Evolutionary conservation across 768 basidiomycete genomes (phyloP), one percentile per base, ranked within the genome.

Genomic region (Pisolithus albus): DNA sequence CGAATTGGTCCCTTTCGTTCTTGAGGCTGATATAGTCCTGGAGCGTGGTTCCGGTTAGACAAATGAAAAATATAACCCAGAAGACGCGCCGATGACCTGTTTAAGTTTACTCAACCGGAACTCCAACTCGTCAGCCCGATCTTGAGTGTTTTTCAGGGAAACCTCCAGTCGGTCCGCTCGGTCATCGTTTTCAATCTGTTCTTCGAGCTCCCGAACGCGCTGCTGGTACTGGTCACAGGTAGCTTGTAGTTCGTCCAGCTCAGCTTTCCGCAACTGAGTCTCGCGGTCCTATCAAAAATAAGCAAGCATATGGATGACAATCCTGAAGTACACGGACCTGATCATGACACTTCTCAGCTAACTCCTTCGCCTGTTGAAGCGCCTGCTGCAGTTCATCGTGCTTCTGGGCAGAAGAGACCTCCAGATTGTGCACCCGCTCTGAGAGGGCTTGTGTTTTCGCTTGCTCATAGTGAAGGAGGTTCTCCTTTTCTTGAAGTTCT

Each of bases 171-270:
- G 76, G 56, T 90, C 89, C 15, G 83, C 82, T 39, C 86, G 83
- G 65, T 92, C 88, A 61, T 92, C 89, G 53, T 79, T 83, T 64
- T 91, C 82, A 19, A 92, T 83, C 56, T 88, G 86, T 54, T 91
- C 89, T 59, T 88, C 82, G 30, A 92, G 67, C 57, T 91, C 87
- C 24, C 80, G 82, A 23, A 84, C 74, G 50, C 78, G 74, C 42
- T 81, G 76, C 53, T 77, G 75, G 54, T 76, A 74, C 44, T 77
- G 75, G 46, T 79, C 77, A 5, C 78, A 74, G 53, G 81, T 75
- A 37, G 74, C 69, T 46, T 75, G 79, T 30, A 79, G 65, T 36
- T 84, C 82, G 41, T 72, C 69, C 7, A 79, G 62, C 3, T 78
- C 73, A 0, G 75, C 77, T 53, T 76, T 80, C n/a, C 76, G 71